Percentiles rank a stretch among this genome's conserved stretches.
These are phyloP conservation scores for Erucastrum elatum DNA, from an alignment of 345 rosid species.

Conservation along the genomic window DNA sequence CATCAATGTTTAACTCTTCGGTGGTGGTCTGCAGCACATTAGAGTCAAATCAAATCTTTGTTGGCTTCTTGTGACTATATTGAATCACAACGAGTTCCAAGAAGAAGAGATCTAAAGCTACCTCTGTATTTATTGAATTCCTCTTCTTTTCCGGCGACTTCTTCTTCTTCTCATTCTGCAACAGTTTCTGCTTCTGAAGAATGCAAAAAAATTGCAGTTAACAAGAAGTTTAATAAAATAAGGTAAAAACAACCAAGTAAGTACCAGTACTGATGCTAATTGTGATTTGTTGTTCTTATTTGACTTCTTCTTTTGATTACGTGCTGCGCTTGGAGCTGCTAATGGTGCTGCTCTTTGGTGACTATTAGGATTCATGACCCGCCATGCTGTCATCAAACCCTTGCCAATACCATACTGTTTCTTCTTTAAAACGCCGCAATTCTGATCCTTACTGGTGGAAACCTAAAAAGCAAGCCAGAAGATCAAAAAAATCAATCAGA, in stretches of 20 bases:
- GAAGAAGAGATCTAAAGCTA: conserved; percentile 24
- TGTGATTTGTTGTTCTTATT: conserved; percentile 51
- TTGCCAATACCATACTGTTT: conserved; percentile 91
- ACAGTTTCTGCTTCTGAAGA: conserved; percentile 57
- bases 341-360: conserved; percentile 29
- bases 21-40: conserved; percentile 50
- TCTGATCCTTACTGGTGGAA: conserved; percentile 28
- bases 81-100: conserved; percentile 23
- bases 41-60: conserved; percentile 21
- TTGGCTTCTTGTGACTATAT: conserved; percentile 7
- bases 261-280: conserved; percentile 53
- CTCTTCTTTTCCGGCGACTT: conserved; percentile 54
- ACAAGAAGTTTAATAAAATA: conserved; percentile 12
- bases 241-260: neutral
- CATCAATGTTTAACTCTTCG: conserved; percentile 40
- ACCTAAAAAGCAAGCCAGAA: neutral
- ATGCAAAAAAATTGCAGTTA: conserved; percentile 21
- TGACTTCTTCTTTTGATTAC: neutral
- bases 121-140: conserved; percentile 56
- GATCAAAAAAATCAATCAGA: conserved; percentile 1
- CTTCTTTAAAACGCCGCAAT: conserved; percentile 29
- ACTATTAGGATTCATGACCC: conserved; percentile 62
- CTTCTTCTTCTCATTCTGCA: conserved; percentile 38
- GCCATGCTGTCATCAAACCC: conserved; percentile 93
- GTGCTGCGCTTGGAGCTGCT: neutral